Evolutionary conservation across 1,284 basidiomycete species (phyloP).

Genomic region (Sanghuangporus weigelae): DNA sequence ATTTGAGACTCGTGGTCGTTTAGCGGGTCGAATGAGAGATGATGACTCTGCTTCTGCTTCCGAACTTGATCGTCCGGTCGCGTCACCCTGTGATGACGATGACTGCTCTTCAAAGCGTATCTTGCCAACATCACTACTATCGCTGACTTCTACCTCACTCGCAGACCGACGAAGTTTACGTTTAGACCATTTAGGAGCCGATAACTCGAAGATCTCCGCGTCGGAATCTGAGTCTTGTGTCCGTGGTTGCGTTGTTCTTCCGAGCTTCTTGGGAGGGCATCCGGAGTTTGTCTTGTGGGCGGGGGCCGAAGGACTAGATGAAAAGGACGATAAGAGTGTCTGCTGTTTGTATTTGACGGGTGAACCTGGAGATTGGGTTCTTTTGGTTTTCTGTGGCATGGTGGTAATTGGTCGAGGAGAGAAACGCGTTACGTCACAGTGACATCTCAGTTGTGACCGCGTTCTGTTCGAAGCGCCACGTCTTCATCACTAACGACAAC

Average conservation of each 20-base stretch:
- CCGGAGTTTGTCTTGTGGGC: not conserved
- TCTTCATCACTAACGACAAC: conserved; percentile 30
- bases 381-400: conserved; percentile 8
- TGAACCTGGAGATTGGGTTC: not conserved
- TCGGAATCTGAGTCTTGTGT: not conserved
- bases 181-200: not conserved
- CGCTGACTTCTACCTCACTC: conserved; percentile 4
- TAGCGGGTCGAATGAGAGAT: conserved; percentile 1
- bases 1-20: conserved; percentile 11
- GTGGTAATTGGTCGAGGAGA: not conserved
- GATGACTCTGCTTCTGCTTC: conserved; percentile 2
- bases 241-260: not conserved
- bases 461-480: conserved; percentile 35
- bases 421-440: conserved; percentile 28
- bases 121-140: conserved; percentile 16
- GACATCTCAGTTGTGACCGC: conserved; percentile 20
- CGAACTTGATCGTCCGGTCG: not conserved
- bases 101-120: conserved; percentile 14
- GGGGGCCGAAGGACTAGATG: conserved; percentile 9
- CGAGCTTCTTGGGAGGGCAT: not conserved
- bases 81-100: conserved; percentile 2
- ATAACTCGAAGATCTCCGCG: not conserved
- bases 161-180: not conserved
- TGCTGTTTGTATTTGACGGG: conserved; percentile 9
- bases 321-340: conserved; percentile 9